phyloP scores from a whole-genome alignment of 208 protist species.

The Wallacemonas rigidus region DNA sequence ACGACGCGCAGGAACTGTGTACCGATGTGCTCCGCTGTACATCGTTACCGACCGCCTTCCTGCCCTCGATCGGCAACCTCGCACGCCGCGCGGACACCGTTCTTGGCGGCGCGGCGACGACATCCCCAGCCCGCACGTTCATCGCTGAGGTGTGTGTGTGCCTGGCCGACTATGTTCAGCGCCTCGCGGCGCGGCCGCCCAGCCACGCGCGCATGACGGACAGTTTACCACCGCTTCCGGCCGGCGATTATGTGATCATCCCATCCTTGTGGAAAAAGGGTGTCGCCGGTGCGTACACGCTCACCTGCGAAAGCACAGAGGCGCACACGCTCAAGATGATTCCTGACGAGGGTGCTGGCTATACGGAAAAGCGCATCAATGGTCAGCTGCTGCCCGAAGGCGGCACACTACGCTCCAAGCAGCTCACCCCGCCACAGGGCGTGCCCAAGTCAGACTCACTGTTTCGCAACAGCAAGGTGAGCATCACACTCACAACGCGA shows the following conservation, averaged over 20 bases:
- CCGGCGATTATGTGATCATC: conserved; percentile 74
- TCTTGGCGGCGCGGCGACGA: conserved; percentile 7
- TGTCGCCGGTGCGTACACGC: conserved; percentile 49
- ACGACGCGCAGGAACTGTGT: conserved; percentile 22
- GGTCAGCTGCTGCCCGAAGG: conserved; percentile 40
- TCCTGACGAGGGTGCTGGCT: conserved; percentile 46
- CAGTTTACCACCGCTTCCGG: conserved; percentile 46
- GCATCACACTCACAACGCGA: conserved; percentile 31
- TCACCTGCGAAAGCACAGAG: conserved; percentile 73
- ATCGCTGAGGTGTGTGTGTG: conserved; percentile 33
- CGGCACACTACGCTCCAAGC: conserved; percentile 6
- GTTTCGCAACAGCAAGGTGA: conserved; percentile 67
- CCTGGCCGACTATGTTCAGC: conserved; percentile 45
- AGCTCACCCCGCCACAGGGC: conserved; percentile 22
- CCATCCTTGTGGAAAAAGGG: conserved; percentile 66
- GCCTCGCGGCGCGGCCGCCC: conserved; percentile 28
- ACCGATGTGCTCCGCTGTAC: conserved; percentile 41
- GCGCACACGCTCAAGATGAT: conserved; percentile 42
- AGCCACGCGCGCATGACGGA: background rate
- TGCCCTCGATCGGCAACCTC: conserved; percentile 42
- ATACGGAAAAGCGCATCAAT: conserved; percentile 41
- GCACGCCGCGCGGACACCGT: conserved; percentile 31
- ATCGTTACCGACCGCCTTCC: conserved; percentile 46
- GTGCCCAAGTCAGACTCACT: conserved; percentile 44
- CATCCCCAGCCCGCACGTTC: conserved; percentile 20